Conservation (phyloP, 2,329 filamentous ascomycete genomes). For the Neonectria neomacrospora region DNA sequence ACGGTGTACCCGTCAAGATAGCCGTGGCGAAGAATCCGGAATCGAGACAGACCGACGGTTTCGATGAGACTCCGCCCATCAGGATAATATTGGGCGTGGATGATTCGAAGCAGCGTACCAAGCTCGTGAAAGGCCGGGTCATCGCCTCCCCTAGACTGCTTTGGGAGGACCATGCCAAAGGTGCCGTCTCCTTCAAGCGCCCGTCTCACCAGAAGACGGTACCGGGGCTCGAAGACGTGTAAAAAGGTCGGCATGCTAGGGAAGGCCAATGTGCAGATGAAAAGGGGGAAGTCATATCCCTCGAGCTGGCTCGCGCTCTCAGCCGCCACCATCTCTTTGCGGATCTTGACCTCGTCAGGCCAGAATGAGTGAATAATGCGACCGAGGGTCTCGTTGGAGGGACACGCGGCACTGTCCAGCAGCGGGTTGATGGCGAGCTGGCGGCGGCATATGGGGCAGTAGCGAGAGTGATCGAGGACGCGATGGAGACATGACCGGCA, state of each 20-base stretch:
- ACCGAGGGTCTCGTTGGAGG: slow-evolving; percentile 71
- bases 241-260: slow-evolving; percentile 87
- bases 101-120: slow-evolving; percentile 81
- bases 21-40: slow-evolving; percentile 74
- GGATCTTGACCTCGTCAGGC: slow-evolving; percentile 69
- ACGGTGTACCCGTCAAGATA: slow-evolving; percentile 81
- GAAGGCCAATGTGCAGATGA: slow-evolving; percentile 84
- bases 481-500: slow-evolving; percentile 83
- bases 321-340: slow-evolving; percentile 64
- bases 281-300: slow-evolving; percentile 75
- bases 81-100: slow-evolving; percentile 76
- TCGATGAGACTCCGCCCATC: slow-evolving; percentile 88
- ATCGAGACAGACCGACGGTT: slow-evolving; percentile 79
- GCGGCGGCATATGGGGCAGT: slow-evolving; percentile 85
- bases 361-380: slow-evolving; percentile 76
- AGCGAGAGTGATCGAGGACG: slow-evolving; percentile 78
- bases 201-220: slow-evolving; percentile 87
- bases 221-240: slow-evolving; percentile 92
- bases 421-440: slow-evolving; percentile 63
- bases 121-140: slow-evolving; percentile 71
- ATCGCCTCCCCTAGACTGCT: slow-evolving; percentile 55
- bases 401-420: slow-evolving; percentile 53
- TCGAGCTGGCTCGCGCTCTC: slow-evolving; percentile 68
- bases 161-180: slow-evolving; percentile 88
- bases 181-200: slow-evolving; percentile 77